A percentile compares a stretch with the other conserved stretches of the same genome.
These are phyloP conservation scores for Gossypium raimondii DNA, from an alignment of 345 rosid species.

Conservation along the genomic window DNA sequence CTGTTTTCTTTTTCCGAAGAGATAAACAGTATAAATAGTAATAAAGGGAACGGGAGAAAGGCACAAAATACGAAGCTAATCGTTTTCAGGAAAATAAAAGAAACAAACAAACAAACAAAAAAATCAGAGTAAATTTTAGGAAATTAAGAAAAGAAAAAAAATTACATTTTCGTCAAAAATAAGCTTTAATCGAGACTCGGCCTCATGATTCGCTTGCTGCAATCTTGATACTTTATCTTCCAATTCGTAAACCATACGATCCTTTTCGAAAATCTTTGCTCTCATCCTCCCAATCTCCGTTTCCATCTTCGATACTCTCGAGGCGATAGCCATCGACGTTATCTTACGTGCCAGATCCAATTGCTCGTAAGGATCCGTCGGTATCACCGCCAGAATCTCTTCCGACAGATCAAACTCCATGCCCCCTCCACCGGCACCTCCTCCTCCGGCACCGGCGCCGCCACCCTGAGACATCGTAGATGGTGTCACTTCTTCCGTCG, in stretches of 20 bases:
- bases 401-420: constrained; percentile 64
- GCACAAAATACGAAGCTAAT: neutral
- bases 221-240: constrained; percentile 45
- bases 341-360: constrained; percentile 96
- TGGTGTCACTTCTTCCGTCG: constrained; percentile 5
- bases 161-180: constrained; percentile 67
- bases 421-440: constrained; percentile 19
- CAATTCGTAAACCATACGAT: constrained; percentile 52
- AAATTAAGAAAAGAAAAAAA: neutral
- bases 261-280: constrained; percentile 60
- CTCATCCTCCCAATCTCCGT: constrained; percentile 50
- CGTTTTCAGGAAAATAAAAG: neutral
- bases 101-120: neutral
- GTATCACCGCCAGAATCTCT: constrained; percentile 78
- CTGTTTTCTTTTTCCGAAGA: neutral
- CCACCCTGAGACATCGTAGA: constrained; percentile 34
- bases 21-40: neutral
- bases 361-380: constrained; percentile 87
- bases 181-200: constrained; percentile 54
- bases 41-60: no score
- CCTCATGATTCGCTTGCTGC: constrained; percentile 49
- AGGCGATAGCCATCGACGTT: constrained; percentile 93
- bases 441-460: constrained; percentile 13
- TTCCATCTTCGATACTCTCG: constrained; percentile 85
- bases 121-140: neutral